Conservation (phyloP, 2,329 filamentous ascomycete genomes). For the Pezicula neosporulosa region DNA sequence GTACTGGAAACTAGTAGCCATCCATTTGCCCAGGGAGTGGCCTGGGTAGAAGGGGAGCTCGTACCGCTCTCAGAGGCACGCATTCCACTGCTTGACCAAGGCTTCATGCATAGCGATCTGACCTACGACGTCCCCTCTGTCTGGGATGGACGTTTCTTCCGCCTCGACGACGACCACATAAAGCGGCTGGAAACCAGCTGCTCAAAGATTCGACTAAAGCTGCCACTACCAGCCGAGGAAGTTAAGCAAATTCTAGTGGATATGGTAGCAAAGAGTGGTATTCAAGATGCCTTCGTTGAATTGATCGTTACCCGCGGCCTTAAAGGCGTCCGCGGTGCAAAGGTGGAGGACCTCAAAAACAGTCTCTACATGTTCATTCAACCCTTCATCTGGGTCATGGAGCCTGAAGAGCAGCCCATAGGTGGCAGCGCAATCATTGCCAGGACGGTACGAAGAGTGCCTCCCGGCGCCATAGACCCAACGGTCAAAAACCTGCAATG, state of each 20-base stretch:
- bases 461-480: conserved; percentile 45
- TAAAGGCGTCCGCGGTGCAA: conserved; percentile 33
- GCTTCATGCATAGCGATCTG: conserved; percentile 48
- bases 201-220: conserved; percentile 39
- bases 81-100: conserved; percentile 48
- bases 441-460: conserved; percentile 39
- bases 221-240: conserved; percentile 37
- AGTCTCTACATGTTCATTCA: conserved; percentile 45
- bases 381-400: conserved; percentile 49
- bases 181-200: conserved; percentile 40
- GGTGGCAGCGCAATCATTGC: conserved; percentile 42
- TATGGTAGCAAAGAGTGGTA: conserved; percentile 43
- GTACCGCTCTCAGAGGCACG: conserved; percentile 41
- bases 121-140: conserved; percentile 50
- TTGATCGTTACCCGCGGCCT: conserved; percentile 48
- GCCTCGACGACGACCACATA: conserved; percentile 47
- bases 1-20: conserved; percentile 32
- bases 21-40: conserved; percentile 40
- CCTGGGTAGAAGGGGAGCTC: conserved; percentile 42
- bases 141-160: conserved; percentile 50
- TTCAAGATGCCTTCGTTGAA: conserved; percentile 46
- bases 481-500: conserved; percentile 50
- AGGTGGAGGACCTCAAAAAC: conserved; percentile 31
- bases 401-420: conserved; percentile 35
- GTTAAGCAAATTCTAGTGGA: conserved; percentile 36